Evolutionary conservation across 371 early-diverging fungal genomes (phyloP), one percentile per base, ranked within the genome.

Genomic region (Massospora cicadina): DNA sequence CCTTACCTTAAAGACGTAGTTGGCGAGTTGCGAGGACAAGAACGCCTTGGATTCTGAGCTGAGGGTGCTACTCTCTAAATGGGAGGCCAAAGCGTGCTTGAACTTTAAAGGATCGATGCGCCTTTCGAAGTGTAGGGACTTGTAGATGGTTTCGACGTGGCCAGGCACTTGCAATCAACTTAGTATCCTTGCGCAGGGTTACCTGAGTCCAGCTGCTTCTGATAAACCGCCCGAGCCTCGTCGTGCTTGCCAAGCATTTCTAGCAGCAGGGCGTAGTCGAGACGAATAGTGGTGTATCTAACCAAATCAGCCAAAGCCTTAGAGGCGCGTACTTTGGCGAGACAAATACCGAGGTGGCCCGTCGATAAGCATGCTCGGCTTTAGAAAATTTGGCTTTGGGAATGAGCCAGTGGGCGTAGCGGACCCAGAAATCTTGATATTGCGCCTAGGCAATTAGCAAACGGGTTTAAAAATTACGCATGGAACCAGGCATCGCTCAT

Each of bases 401-500:
- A 43, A 43, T 17, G 43, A 43, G 43, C 43, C 43, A 43, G 5
- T 43, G 43, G 17, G 43, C 43, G 17, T 43, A 43, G 43, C 43
- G 43, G 43, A 43, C 17, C 43, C 43, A 43, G 17, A 43, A 17
- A 5, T 43, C 43, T 17, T 43, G 43, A 43, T 43, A 43, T 10
- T 43, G 17, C 17, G 43, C 43, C 43, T 43, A 43, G 43, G 17
- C 43, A 10, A 10, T 5, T 43, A 43, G 5, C 17, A 17, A 43
- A 10, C 17, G 10, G 17, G 43, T 17, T 43, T 43, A 5, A 10
- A 43, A 17, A 10, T 76, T 75, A 83, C 84, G 69, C 84, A 86
- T 25, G 86, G 73, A 1, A 86, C 84, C 55, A 86, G 69, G 66
- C 86, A 86, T 67, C 86, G 69, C 70, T 86, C 86, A 72, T 82